phyloP scores from a whole-genome alignment of 768 basidiomycete genomes.

The Boletus patriciae region DNA sequence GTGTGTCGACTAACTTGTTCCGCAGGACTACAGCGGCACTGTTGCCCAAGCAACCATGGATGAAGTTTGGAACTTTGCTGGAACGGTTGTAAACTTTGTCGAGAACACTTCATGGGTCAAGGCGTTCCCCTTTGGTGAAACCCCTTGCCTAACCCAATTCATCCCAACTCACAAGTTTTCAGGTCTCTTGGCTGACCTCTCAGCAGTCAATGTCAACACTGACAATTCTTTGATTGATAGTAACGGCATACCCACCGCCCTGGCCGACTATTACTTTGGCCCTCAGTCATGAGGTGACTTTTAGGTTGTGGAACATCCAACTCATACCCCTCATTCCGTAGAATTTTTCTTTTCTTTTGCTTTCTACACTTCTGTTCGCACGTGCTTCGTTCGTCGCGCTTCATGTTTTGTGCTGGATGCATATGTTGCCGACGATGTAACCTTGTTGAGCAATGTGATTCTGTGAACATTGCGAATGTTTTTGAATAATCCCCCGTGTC shows the following conservation, averaged over 20 bases:
- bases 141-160: background rate
- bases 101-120: slow-evolving; percentile 37
- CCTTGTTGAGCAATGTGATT: slow-evolving; percentile 27
- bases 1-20: background rate
- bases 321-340: slow-evolving; percentile 22
- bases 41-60: slow-evolving; percentile 37
- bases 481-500: background rate
- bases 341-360: background rate
- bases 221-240: slow-evolving; percentile 42
- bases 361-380: background rate
- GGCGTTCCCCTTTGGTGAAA: slow-evolving; percentile 64
- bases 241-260: slow-evolving; percentile 46
- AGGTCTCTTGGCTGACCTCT: slow-evolving; percentile 56
- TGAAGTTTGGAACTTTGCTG: slow-evolving; percentile 49
- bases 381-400: slow-evolving; percentile 10
- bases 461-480: background rate
- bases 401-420: slow-evolving; percentile 25
- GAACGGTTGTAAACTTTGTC: slow-evolving; percentile 41
- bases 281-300: background rate
- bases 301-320: slow-evolving; percentile 4
- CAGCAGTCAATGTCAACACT: slow-evolving; percentile 52
- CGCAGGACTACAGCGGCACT: slow-evolving; percentile 52
- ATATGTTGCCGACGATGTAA: slow-evolving; percentile 12
- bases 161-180: slow-evolving; percentile 8
- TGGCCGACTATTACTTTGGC: slow-evolving; percentile 52